Evolutionary conservation across 306 rosid species (phyloP), one percentile per base, ranked within the genome.

Genomic region (Dalbergia oliveri): DNA sequence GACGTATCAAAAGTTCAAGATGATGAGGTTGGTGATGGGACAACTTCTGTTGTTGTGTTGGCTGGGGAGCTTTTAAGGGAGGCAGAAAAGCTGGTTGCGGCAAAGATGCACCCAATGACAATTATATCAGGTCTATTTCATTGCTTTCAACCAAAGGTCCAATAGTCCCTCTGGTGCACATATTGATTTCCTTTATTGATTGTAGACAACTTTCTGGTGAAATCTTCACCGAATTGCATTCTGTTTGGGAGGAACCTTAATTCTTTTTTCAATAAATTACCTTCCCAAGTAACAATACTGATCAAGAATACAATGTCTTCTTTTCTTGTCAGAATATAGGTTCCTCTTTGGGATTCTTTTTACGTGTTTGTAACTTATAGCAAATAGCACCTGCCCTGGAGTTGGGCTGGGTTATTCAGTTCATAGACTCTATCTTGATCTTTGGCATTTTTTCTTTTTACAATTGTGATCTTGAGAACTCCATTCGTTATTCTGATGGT

Each of bases 11-110:
- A 95, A 91, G 99, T 93, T 78, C 99, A 95, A 90, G 99, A 95
- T 79, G 99, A 95, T 81, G 99, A 95, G 84, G 99, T 95, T 87
- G 99, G 99, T 54, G 98, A 93, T 77, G 99, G 99, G 72, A 95
- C 99, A 64, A 95, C 99, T 66, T 95, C 99, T 58, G 99, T 95
- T 83, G 99, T 95, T 86, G 98, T 95, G 53, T 82, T 95, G 88
- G 99, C 99, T 49, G 99, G 99, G 33, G 99, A 95, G 79, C 98
- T 95, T 59, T 79, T 95, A 63, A 85, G 93, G 83, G 98, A 95
- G 84, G 98, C 99, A 33, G 99, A 95, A 84, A 95, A 93, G 88
- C 91, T 95, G 76, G 97, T 95, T 59, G 92, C 93, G 26, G 81
- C 88, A 33, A 95, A 95, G 87, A 93, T 95, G 82, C 99, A 95